Evolutionary conservation across 2,329 filamentous ascomycete genomes (phyloP), one percentile per base, ranked within the genome.

Genomic region (Cercospora nicotianae): DNA sequence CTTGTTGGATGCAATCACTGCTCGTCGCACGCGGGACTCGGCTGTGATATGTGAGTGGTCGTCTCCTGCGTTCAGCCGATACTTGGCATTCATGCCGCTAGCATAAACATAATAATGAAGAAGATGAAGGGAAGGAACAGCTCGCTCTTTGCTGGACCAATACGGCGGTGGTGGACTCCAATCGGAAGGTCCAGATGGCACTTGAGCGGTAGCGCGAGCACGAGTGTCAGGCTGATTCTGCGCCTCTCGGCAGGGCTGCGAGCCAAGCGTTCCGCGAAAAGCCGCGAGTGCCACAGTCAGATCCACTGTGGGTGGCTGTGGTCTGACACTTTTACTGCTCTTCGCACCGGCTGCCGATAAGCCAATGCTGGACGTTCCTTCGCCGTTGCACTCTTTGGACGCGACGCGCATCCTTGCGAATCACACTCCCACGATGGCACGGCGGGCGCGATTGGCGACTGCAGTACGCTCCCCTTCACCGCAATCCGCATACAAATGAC

Each of bases 21-120:
- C n/a, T 36, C 28, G 55, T 20, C 16, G 28, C 53, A 59, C 28
- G 55, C 55, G 30, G 55, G 28, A 59, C 16, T 36, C 55, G 55
- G 55, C 55, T 33, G 55, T 59, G 55, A 58, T 36, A 33, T 33
- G 55, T 31, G 28, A 36, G 28, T 13, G 31, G 55, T 20, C n/a
- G 55, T 28, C 55, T 36, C 55, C 31, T 31, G 55, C 10, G 16
- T 36, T n/a, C 55, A n/a, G 55, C 30, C 55, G 55, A 7, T 10
- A 20, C 55, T 59, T 59, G 55, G 55, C 55, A 59, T 12, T 36
- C n/a, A 59, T 20, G 55, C 55, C 55, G 55, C 55, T 59, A 59
- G 30, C 18, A 31, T 20, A n/a, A 18, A 33, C 55, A 58, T n/a
- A 13, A 58, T n/a, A 6, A 33, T 18, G 55, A 58, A 58, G 28